Percentiles rank a stretch among this genome's conserved stretches.
Evolutionary conservation across 179 eudicot species (phyloP).

Genomic region (Carnegiea gigantea): DNA sequence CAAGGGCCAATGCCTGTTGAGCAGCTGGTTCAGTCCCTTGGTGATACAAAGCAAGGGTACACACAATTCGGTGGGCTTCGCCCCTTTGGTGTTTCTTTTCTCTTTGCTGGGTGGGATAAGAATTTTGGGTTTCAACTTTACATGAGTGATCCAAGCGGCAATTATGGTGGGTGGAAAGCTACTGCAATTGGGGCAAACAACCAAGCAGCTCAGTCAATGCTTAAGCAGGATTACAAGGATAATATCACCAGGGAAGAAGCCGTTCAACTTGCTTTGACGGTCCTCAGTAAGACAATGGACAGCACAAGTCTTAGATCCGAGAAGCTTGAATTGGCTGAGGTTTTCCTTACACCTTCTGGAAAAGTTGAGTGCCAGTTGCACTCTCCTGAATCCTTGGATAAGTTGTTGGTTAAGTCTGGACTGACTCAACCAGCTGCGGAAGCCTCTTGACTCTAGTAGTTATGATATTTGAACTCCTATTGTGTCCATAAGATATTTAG

Average conservation of each 20-base stretch:
- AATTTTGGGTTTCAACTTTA: constrained; percentile 88
- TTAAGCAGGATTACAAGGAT: constrained; percentile 96
- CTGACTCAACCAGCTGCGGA: constrained; percentile 81
- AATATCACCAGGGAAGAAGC: constrained; percentile 83
- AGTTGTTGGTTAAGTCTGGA: constrained; percentile 65
- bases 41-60: constrained; percentile 92
- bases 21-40: constrained; percentile 85
- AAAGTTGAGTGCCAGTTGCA: constrained; percentile 87
- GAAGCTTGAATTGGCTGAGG: constrained; percentile 89
- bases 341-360: constrained; percentile 50
- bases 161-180: constrained; percentile 98
- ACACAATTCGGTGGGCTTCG: constrained; percentile 95
- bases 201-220: constrained; percentile 96
- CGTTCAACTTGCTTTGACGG: constrained; percentile 80
- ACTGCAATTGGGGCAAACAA: constrained; percentile 90
- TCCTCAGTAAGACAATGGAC: constrained; percentile 95
- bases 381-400: constrained; percentile 67
- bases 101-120: constrained; percentile 95
- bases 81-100: constrained; percentile 86
- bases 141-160: constrained; percentile 97
- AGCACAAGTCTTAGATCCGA: constrained; percentile 94
- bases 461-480: not conserved
- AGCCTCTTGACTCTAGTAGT: constrained; percentile 38
- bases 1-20: constrained; percentile 97
- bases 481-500: not conserved